Base-by-base conservation (phyloP, 805 yeast species). In the Tetrapisispora iriomotensis region DNA sequence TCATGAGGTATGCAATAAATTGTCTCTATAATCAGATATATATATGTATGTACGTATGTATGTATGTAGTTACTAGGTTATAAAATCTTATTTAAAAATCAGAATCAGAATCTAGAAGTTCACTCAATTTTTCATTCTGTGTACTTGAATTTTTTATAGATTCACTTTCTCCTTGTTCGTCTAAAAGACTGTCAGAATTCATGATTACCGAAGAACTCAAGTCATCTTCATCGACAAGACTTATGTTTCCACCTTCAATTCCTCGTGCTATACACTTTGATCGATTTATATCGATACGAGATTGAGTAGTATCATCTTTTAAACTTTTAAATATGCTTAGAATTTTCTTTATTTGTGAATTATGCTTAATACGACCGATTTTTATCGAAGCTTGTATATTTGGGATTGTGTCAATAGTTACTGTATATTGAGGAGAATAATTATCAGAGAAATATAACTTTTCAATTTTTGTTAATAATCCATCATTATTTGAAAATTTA, bases 281-380 rank as follows among this genome's bases (percentile, higher is more conserved):
- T 26, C 51, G 45, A 36, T 56, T 57, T 54, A 58, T 56, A 6
- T 47, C 53, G n/a, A 52, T 49, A 9, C 41, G 52, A 23, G 44
- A 41, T n/a, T 44, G 35, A 24, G 43, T 49, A 12, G 37, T 43
- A 18, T 46, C 38, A 1, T 33, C 30, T 6, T 39, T 36, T 32
- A 53, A 34, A 10, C 42, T 49, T 20, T 39, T 31, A 27, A 55
- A 53, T 3, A 49, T 26, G 1, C 30, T 26, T 5, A 49, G 26
- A 12, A 55, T 39, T 6, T 39, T 34, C 5, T 31, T 17, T 9
- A 45, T 45, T 17, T 42, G 42, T 6, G 12, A 34, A 20, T 54
- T 44, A 38, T 58, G 62, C 6, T 47, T 46, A 10, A 57, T 29
- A 15, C 18, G 31, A 1, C 39, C 38, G 3, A 25, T 26, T 28